Base-by-base conservation (phyloP, 805 yeast genomes). In the Saturnispora zaruensis region DNA sequence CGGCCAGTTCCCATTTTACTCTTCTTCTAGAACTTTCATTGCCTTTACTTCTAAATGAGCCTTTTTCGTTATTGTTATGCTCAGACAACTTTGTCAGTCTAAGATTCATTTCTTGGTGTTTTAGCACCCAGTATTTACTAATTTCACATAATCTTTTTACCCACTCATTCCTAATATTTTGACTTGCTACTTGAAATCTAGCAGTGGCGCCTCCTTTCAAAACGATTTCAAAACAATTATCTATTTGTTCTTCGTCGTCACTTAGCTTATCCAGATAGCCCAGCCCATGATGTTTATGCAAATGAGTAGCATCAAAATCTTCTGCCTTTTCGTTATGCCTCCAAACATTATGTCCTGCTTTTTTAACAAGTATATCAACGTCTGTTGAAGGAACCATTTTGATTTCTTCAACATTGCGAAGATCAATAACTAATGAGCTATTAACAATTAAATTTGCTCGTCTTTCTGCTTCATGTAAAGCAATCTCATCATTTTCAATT, bases 401-500 rank as follows among this genome's bases (percentile, higher is more conserved):
- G 4, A 84, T 67, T 0, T 65, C 66, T 6, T 58, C 61, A 1
- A 85, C 71, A 6, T 73, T 69, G 20, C 75, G 63, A 47, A 90
- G 55, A 59, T 88, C 87, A 6, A 90, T 58, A 13, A 84, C 66
- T 0, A 81, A 81, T 26, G 76, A 75, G 0, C 95, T 75, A 46
- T 76, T 75, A 1, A 78, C 62, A 5, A 87, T 63, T 49, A 77
- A 76, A 23, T 72, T 69, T 1, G 80, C 65, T 46, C 82, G 72
- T 51, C 97, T 71, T 53, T 82, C 81, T 40, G 76, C 75, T 54
- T 87, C 91, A 25, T 72, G 69, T n/a, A 79, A 56, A 0, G 95
- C 95, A 41, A 65, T 66, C 1, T 63, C 55, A 58, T 90, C 96
- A 20, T 70, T 58, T 6, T 59, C 55, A 1, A 68, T 64, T 55